A percentile compares a stretch with the other conserved stretches of the same genome.
Evolutionary conservation across 116 monocot species (phyloP).

Genomic region (Papilionanthe hybrid): DNA sequence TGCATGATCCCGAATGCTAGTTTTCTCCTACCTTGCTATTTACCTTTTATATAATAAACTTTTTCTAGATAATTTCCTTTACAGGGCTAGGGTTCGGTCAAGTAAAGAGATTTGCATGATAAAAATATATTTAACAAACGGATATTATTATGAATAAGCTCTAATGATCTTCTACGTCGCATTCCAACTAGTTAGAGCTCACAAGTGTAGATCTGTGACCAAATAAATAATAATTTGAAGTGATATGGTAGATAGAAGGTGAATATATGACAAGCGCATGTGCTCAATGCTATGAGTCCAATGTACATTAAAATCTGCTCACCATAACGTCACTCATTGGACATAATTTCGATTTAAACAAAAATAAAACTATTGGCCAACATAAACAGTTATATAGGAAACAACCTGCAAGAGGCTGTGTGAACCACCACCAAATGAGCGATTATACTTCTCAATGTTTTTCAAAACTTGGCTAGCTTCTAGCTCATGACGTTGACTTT

Average conservation of each 20-base stretch:
- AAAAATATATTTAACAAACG: not conserved
- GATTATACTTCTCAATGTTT: conserved; percentile 61
- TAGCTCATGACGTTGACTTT: conserved; percentile 23
- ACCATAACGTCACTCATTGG: not conserved
- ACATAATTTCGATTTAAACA: not conserved
- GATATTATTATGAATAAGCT: no score
- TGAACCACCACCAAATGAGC: conserved; percentile 61
- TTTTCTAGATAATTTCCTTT: not conserved
- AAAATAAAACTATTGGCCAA: not conserved
- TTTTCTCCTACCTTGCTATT: not conserved
- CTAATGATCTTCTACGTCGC: not conserved
- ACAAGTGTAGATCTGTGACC: not conserved
- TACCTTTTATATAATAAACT: not conserved
- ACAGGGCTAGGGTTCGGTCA: not conserved
- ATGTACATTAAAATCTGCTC: not conserved
- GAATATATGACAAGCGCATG: not conserved
- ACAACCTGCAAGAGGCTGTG: conserved; percentile 58
- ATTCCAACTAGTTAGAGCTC: not conserved
- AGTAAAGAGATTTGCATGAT: not conserved
- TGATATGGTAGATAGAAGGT: not conserved
- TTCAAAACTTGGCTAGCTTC: conserved; percentile 35
- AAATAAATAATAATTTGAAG: not conserved
- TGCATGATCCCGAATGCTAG: not conserved
- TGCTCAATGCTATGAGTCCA: not conserved
- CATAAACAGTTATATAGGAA: conserved; percentile 2